Conservation (phyloP, 2,329 filamentous ascomycete genomes). For the Metarhizium robertsii region DNA sequence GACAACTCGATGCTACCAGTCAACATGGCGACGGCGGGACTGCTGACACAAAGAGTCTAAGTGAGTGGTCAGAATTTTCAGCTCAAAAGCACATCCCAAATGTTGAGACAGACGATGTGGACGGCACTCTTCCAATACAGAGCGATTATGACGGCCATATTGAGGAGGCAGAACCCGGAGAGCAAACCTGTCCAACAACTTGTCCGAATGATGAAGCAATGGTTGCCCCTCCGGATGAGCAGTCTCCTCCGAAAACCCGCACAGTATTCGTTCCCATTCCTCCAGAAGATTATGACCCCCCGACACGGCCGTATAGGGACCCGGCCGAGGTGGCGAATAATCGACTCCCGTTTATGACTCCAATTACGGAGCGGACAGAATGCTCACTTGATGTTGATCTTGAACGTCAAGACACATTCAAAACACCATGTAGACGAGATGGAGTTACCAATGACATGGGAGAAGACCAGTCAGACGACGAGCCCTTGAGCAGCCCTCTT, state of each 20-base stretch:
- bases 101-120: conserved; percentile 22
- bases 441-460: conserved; percentile 15
- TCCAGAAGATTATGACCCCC: conserved; percentile 78
- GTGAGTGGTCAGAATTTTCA: conserved; percentile 85
- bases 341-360: conserved; percentile 94
- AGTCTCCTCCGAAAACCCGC: conserved; percentile 43
- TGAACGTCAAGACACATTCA: conserved; percentile 52
- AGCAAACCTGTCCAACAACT: conserved; percentile 1
- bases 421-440: conserved; percentile 64
- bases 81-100: conserved; percentile 60
- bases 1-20: conserved; percentile 43
- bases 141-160: conserved; percentile 1
- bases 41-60: conserved; percentile 54
- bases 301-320: conserved; percentile 72
- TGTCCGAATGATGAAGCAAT: conserved; percentile 22
- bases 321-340: conserved; percentile 75
- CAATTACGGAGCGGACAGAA: conserved; percentile 93
- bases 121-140: conserved; percentile 21
- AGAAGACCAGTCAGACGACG: conserved; percentile 24
- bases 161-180: conserved; percentile 21
- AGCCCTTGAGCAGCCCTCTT: conserved; percentile 61
- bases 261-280: conserved; percentile 69
- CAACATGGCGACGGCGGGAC: conserved; percentile 38
- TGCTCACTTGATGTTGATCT: conserved; percentile 65
- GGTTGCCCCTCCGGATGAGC: conserved; percentile 30